Evolutionary conservation across 1,139 yeast species (phyloP).

Genomic region (Kurtzmaniella quercitrusa): DNA sequence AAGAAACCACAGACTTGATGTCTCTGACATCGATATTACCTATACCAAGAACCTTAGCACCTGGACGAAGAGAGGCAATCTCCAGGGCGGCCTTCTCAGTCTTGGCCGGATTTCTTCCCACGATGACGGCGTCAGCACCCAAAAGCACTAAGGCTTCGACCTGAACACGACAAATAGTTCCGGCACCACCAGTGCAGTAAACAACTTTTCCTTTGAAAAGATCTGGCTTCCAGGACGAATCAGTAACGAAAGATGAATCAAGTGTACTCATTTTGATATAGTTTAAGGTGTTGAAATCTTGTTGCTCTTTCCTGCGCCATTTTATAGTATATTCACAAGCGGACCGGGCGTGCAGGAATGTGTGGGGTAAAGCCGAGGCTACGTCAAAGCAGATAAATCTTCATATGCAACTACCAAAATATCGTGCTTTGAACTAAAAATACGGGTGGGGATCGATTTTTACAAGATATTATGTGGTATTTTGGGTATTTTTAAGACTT

Average conservation of each 20-base stretch:
- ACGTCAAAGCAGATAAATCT: neutral
- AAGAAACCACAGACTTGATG: constrained; percentile 51
- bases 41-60: constrained; percentile 67
- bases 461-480: too few relatives aligned
- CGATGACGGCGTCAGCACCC: constrained; percentile 85
- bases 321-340: neutral
- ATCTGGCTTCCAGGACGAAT: constrained; percentile 50
- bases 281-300: neutral
- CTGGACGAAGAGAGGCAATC: constrained; percentile 53
- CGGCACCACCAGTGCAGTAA: constrained; percentile 95
- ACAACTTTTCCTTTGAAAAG: constrained; percentile 81
- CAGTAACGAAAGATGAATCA: constrained; percentile 25
- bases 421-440: too few relatives aligned
- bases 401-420: neutral
- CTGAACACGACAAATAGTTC: constrained; percentile 89
- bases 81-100: constrained; percentile 69
- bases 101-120: constrained; percentile 72
- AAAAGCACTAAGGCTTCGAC: constrained; percentile 78
- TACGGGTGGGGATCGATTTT: too few relatives aligned
- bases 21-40: constrained; percentile 80
- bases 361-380: constrained; percentile 8
- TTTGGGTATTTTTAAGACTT: too few relatives aligned
- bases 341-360: neutral
- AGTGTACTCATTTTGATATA: constrained; percentile 14
- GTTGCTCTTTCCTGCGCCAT: neutral